Percentiles rank a stretch among this genome's conserved stretches.
phyloP scores from a whole-genome alignment of 345 rosid species.

The Syzygium grande region DNA sequence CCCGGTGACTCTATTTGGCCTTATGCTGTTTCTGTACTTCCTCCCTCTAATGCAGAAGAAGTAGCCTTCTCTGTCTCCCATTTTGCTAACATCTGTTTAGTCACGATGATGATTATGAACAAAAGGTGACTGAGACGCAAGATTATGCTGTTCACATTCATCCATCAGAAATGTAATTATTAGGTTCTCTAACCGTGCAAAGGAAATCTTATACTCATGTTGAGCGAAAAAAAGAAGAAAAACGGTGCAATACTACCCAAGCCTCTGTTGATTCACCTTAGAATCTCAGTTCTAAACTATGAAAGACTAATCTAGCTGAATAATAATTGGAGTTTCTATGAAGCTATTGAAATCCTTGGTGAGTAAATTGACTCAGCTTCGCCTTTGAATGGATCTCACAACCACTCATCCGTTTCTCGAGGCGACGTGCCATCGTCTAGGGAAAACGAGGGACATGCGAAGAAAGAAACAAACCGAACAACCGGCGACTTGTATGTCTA shows the following conservation, averaged over 20 bases:
- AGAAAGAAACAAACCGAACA: not conserved
- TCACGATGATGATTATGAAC: not conserved
- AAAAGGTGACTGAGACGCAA: not conserved
- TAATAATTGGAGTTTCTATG: not conserved
- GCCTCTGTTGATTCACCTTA: not conserved
- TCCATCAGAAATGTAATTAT: not conserved
- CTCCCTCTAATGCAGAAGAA: constrained; percentile 15
- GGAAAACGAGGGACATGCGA: not conserved
- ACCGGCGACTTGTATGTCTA: not conserved
- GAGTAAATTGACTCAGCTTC: not conserved
- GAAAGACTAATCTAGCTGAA: not conserved
- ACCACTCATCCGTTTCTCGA: not conserved
- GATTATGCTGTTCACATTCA: not conserved
- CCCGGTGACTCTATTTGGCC: constrained; percentile 17
- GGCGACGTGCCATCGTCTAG: not conserved
- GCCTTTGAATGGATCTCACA: not conserved
- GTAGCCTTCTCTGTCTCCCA: constrained; percentile 9
- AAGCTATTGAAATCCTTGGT: not conserved
- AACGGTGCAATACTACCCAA: not conserved
- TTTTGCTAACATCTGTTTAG: not conserved
- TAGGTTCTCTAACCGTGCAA: not conserved
- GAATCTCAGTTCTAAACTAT: not conserved
- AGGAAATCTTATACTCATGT: not conserved
- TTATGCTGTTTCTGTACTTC: constrained; percentile 14
- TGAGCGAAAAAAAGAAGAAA: not conserved